Percentiles rank a stretch among this genome's conserved stretches.
phyloP scores from a whole-genome alignment of 371 early-diverging fungal genomes.

The Paraphysoderma sedebokerense region DNA sequence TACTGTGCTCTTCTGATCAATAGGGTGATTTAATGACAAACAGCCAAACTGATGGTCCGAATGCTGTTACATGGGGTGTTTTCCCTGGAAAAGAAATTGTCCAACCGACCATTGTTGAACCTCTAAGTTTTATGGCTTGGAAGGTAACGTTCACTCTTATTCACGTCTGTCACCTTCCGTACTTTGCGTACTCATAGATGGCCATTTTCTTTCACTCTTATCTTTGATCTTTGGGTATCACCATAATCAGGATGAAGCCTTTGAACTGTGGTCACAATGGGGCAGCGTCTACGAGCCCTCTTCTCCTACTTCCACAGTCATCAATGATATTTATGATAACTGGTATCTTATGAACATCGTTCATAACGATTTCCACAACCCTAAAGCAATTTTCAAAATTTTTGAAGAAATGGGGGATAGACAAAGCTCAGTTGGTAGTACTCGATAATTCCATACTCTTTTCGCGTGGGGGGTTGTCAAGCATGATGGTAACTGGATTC shows the following conservation, averaged over 20 bases:
- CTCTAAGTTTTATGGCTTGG: conserved; percentile 87
- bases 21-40: conserved; percentile 73
- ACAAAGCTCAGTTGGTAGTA: no score
- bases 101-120: conserved; percentile 92
- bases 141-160: conserved; percentile 24
- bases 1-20: neutral
- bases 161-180: neutral
- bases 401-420: conserved; percentile 36
- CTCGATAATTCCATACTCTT: no score
- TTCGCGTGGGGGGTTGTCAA: no score
- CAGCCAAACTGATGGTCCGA: conserved; percentile 62
- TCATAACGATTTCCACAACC: conserved; percentile 77
- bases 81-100: conserved; percentile 95
- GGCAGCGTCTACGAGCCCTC: conserved; percentile 32
- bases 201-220: neutral
- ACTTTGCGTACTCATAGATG: neutral
- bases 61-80: conserved; percentile 97
- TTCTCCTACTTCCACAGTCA: conserved; percentile 35
- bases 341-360: conserved; percentile 92
- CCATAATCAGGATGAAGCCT: conserved; percentile 69
- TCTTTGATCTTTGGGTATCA: neutral
- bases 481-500: no score
- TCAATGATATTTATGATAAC: conserved; percentile 45
- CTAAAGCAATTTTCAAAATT: conserved; percentile 48
- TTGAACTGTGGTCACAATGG: conserved; percentile 88